phyloP scores from a whole-genome alignment of 371 early-diverging fungal genomes.

The Actinomortierella ambigua region DNA sequence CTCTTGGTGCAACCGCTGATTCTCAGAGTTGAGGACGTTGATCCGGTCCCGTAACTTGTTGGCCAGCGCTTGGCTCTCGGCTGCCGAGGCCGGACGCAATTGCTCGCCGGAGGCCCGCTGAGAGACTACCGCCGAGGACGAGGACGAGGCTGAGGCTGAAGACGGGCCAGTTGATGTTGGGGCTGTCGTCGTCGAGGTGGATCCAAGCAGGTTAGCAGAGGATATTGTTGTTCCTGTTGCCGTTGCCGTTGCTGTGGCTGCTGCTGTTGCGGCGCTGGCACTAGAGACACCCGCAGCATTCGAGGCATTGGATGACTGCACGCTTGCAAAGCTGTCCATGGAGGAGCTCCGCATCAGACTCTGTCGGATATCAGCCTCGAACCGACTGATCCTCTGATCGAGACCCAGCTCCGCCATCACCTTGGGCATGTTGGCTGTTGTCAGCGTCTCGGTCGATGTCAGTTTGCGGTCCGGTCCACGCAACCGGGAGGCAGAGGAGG shows the following conservation, averaged over 20 bases:
- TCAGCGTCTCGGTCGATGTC: conserved; percentile 34
- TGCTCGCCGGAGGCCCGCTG: conserved; percentile 30
- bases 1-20: conserved; percentile 35
- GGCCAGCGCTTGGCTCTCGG: conserved; percentile 30
- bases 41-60: conserved; percentile 41
- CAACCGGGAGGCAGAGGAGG: conserved; percentile 8
- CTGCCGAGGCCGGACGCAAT: conserved; percentile 14
- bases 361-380: conserved; percentile 40
- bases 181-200: too few species aligned
- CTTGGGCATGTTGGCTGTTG: conserved; percentile 15
- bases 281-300: conserved; percentile 23
- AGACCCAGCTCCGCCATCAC: conserved; percentile 26
- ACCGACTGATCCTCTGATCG: conserved; percentile 32
- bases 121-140: too few species aligned
- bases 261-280: conserved; percentile 4
- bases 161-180: too few species aligned
- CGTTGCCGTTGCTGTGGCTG: not conserved
- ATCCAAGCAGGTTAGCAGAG: too few species aligned
- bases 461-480: conserved; percentile 25
- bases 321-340: conserved; percentile 36
- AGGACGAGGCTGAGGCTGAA: too few species aligned
- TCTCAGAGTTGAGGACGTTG: conserved; percentile 31
- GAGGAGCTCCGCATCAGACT: conserved; percentile 29
- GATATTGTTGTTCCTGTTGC: too few species aligned
- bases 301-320: conserved; percentile 31